Conservation (phyloP, 169 alveolate genomes). For the Theileria sp. region DNA sequence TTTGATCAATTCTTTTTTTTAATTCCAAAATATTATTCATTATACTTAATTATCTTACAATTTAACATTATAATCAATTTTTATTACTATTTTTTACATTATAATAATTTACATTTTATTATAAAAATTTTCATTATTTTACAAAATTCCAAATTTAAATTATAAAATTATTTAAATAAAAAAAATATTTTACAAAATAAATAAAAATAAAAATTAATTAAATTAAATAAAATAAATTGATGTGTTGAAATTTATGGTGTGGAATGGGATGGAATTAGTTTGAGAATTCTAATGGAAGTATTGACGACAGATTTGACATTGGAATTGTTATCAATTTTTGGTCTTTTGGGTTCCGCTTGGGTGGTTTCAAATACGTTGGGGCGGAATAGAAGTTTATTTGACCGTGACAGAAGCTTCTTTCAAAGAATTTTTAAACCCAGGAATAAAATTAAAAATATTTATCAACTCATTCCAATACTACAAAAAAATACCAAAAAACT, state of each 20-base stretch:
- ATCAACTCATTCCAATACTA: conserved; percentile 55
- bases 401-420: not conserved
- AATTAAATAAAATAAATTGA: not conserved
- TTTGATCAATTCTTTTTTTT: not conserved
- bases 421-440: conserved; percentile 12
- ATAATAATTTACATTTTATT: too few species aligned
- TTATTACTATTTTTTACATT: too few species aligned
- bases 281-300: conserved; percentile 3
- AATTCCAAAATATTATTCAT: not conserved
- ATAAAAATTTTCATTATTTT: not conserved
- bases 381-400: not conserved
- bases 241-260: not conserved
- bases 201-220: not conserved
- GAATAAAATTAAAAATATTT: conserved; percentile 32
- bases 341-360: conserved; percentile 24
- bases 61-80: too few species aligned
- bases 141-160: not conserved
- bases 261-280: not conserved
- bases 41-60: too few species aligned
- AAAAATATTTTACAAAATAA: not conserved
- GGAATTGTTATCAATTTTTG: conserved; percentile 17
- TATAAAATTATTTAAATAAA: not conserved
- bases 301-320: not conserved
- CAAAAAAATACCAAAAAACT: conserved; percentile 52
- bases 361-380: not conserved